phyloP scores from a whole-genome alignment of 2,329 filamentous ascomycete genomes.

The Stemphylium lycopersici region DNA sequence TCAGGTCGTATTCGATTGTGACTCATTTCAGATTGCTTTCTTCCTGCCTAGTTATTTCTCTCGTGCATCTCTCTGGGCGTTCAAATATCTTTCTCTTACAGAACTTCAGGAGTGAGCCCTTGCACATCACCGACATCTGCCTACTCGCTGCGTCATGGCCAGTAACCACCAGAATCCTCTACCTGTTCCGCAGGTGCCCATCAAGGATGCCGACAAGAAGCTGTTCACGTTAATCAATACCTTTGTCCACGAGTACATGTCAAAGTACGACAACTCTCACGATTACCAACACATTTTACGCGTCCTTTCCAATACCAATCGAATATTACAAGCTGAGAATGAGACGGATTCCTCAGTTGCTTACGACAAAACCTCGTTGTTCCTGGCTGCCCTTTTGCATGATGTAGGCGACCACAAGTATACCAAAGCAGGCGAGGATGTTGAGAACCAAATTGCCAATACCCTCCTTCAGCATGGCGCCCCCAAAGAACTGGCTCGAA shows the following conservation, averaged over 20 bases:
- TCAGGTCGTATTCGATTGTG: too few species aligned
- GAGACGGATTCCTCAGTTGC: slow-evolving; percentile 33
- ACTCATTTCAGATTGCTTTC: too few species aligned
- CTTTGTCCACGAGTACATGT: slow-evolving; percentile 47
- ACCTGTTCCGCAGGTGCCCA: slow-evolving; percentile 36
- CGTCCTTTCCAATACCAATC: slow-evolving; percentile 74
- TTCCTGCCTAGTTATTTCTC: too few species aligned
- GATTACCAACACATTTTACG: slow-evolving; percentile 85
- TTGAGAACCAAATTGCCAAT: slow-evolving; percentile 61
- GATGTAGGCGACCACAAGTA: slow-evolving; percentile 91
- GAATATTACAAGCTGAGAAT: slow-evolving; percentile 64
- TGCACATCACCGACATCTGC: neutral
- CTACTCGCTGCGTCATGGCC: slow-evolving; percentile 19
- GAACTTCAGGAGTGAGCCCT: neutral
- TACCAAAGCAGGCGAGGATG: slow-evolving; percentile 59
- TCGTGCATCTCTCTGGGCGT: neutral
- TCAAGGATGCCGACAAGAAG: slow-evolving; percentile 19
- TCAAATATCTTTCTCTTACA: neutral
- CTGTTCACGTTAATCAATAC: slow-evolving; percentile 41
- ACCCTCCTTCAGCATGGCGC: slow-evolving; percentile 65
- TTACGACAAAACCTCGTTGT: slow-evolving; percentile 64
- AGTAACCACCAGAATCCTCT: neutral
- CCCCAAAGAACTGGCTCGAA: slow-evolving; percentile 62
- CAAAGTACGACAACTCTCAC: slow-evolving; percentile 75
- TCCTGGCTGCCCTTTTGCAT: slow-evolving; percentile 70